Conservation (phyloP, 352 stramenopile genomes). For the Phytophthora multivora region DNA sequence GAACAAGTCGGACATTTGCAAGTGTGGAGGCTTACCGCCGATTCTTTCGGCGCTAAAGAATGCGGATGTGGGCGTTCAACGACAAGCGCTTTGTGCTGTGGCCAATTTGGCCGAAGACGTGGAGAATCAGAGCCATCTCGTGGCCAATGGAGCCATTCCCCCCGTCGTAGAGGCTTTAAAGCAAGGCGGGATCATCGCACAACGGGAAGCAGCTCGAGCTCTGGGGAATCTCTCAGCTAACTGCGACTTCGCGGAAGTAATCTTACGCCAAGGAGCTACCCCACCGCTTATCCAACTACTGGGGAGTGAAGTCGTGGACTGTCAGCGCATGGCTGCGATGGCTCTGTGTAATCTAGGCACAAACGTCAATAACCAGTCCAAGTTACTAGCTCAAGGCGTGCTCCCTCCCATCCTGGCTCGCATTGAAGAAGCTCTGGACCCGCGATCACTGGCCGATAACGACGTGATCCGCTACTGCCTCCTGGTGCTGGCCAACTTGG, state of each 20-base stretch:
- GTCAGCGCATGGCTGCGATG: constrained; percentile 96
- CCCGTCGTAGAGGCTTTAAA: constrained; percentile 85
- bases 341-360: constrained; percentile 94
- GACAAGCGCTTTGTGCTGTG: constrained; percentile 94
- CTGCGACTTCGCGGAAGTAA: constrained; percentile 93
- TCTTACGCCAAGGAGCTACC: constrained; percentile 89
- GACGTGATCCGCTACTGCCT: constrained; percentile 96
- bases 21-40: constrained; percentile 90
- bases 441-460: constrained; percentile 92
- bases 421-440: constrained; percentile 90
- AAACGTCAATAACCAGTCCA: constrained; percentile 93
- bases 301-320: constrained; percentile 89
- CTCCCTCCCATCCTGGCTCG: constrained; percentile 89
- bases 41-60: constrained; percentile 85
- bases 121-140: constrained; percentile 93
- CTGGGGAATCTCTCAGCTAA: constrained; percentile 96
- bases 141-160: constrained; percentile 88
- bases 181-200: constrained; percentile 77
- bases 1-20: constrained; percentile 95
- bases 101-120: constrained; percentile 95
- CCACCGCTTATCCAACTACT: constrained; percentile 89
- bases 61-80: constrained; percentile 79
- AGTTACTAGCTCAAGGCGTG: constrained; percentile 89
- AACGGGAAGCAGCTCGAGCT: constrained; percentile 92
- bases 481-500: constrained; percentile 94